phyloP scores from a whole-genome alignment of 106 monocot species.

The Iris macrosiphon region DNA sequence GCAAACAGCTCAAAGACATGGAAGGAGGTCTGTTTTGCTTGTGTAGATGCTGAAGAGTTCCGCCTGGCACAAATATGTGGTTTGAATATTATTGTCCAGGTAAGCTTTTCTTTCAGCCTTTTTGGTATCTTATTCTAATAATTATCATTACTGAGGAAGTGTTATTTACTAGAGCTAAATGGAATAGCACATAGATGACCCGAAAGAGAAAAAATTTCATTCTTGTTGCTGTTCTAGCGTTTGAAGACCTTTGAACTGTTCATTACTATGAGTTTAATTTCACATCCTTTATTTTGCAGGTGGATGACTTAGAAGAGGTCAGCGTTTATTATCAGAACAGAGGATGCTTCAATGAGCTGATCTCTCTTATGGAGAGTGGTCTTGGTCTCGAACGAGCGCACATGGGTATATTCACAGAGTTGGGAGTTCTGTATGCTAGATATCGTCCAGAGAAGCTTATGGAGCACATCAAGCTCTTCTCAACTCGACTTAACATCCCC shows the following conservation, averaged over 20 bases:
- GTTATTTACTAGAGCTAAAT: no score
- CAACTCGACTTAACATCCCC: constrained; percentile 90
- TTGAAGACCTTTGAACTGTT: no score
- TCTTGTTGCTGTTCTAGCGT: no score
- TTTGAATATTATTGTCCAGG: constrained; percentile 92
- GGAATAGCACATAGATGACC: no score
- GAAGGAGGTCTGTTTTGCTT: constrained; percentile 99
- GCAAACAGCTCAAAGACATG: constrained; percentile 97
- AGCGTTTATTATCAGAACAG: constrained; percentile 97
- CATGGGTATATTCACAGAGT: constrained; percentile 97
- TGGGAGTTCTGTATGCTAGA: constrained; percentile 93
- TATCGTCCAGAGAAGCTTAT: constrained; percentile 92
- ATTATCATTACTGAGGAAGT: no score
- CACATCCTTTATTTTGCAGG: constrained; percentile 52
- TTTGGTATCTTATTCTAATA: not conserved
- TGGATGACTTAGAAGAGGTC: constrained; percentile 98
- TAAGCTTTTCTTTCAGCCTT: constrained; percentile 27
- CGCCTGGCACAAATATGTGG: constrained; percentile 94
- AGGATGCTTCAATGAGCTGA: constrained; percentile 94
- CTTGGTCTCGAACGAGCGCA: constrained; percentile 95
- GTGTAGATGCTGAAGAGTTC: constrained; percentile 97
- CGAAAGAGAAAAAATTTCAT: no score
- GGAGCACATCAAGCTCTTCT: constrained; percentile 96
- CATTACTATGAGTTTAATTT: no score
- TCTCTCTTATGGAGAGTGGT: constrained; percentile 98